A percentile compares a stretch with the other conserved stretches of the same genome.
Conservation (phyloP, 345 rosid genomes). For the Sonneratia caseolaris region DNA sequence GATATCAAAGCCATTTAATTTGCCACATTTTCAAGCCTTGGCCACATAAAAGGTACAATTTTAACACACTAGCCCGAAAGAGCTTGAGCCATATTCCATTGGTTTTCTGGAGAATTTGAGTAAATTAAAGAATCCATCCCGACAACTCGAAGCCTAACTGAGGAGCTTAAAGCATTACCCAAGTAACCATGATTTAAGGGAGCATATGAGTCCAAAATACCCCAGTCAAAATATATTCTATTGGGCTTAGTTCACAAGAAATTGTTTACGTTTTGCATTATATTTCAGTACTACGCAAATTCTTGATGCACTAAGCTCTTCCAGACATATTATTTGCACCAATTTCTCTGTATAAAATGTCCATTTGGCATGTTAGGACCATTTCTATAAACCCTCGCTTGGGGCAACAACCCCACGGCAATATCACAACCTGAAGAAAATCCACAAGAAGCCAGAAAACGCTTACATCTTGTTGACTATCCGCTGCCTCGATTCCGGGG, state of each 20-base stretch:
- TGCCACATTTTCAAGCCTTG: too few relatives aligned
- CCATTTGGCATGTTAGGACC: background rate
- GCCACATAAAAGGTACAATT: background rate
- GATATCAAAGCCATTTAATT: background rate
- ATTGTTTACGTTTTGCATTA: too few relatives aligned
- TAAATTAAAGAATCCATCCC: background rate
- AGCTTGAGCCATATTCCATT: too few relatives aligned
- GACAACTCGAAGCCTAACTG: background rate
- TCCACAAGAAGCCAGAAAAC: background rate
- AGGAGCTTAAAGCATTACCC: background rate
- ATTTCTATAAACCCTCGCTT: background rate
- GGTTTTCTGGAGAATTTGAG: too few relatives aligned
- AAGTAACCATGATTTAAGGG: background rate
- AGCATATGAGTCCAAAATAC: background rate
- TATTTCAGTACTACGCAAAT: background rate
- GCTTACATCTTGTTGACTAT: conserved; percentile 51
- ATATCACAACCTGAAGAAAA: background rate
- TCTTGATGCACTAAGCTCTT: background rate
- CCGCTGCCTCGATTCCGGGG: conserved; percentile 31
- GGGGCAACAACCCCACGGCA: background rate
- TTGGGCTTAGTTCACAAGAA: background rate
- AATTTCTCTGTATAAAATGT: background rate
- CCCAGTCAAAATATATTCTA: background rate
- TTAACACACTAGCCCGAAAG: background rate
- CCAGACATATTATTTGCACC: too few relatives aligned